Conservation (phyloP, 1,139 yeast genomes). For the Taphrina confusa region DNA sequence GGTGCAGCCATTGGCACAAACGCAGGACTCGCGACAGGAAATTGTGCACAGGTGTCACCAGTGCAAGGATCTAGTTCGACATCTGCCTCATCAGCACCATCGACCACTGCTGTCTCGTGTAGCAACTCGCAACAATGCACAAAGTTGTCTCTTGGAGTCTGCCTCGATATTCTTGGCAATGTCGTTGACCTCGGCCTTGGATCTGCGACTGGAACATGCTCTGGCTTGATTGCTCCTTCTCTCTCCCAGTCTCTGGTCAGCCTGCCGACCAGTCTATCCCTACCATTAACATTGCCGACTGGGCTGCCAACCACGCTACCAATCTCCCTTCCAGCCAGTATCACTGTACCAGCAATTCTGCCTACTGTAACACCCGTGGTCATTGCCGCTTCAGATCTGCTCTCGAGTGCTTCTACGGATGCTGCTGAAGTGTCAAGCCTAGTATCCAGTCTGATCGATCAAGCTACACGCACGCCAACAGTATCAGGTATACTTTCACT, state of each 20-base stretch:
- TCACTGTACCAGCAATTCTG: slow-evolving; percentile 8
- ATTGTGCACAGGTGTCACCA: background rate
- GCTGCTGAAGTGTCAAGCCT: background rate
- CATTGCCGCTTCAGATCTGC: background rate
- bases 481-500: background rate
- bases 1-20: background rate
- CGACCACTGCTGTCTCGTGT: background rate
- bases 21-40: background rate
- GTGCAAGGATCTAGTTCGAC: background rate
- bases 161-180: background rate
- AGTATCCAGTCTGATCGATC: background rate
- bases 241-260: background rate
- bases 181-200: slow-evolving; percentile 3
- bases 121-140: background rate
- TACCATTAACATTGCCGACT: too few relatives aligned
- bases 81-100: background rate
- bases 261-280: background rate
- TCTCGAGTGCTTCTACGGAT: background rate
- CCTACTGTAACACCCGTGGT: background rate
- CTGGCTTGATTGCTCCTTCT: background rate
- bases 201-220: background rate
- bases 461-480: background rate
- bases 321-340: background rate
- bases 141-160: background rate
- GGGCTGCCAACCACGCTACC: background rate